Evolutionary conservation across 345 rosid species (phyloP), one percentile per base, ranked within the genome.

Genomic region (Pugionium cornutum): DNA sequence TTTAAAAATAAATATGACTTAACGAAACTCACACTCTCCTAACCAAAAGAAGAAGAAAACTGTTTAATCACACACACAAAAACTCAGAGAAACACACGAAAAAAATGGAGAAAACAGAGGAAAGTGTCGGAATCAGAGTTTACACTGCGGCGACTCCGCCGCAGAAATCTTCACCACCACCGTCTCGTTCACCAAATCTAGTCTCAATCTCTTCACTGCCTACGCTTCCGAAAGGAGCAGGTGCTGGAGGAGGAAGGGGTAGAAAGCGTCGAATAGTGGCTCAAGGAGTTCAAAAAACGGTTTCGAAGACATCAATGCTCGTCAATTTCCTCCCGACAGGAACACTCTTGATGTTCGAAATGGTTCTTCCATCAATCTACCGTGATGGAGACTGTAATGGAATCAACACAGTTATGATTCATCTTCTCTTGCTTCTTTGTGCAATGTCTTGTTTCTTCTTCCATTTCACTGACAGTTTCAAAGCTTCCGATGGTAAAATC

Each of bases 281-380:
- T 0, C 84, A 82, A 50, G 90, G 89, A 43, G 83, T 87, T 32
- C 95, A 87, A 36, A 83, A 80, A 25, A 85, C 94, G 4, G 79
- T 87, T 30, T 87, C 88, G 0, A 87, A 84, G 11, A 87, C 90
- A 18, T 83, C 94, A 3, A 77, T 83, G 88, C 85, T 84, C 7
- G 84, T 77, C 1, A 81, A 79, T 41, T 87, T 85, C 67, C 88
- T 85, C 28, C 94, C 87, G 1, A 87, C 91, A 26, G 90, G 95
- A 60, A 87, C 95, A 2, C 87, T 87, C 60, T 66, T 85, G 28
- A 87, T 89, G 62, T 87, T 87, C 53, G 95, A 87, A 53, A 85
- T 87, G 94, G 74, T 87, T 45, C 84, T 87, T 7, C 88, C 90
- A 0, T 82, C 94, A 0, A 66, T 87, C 46, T 78, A 77, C 73